Percentiles rank a stretch among this genome's conserved stretches.
These are phyloP conservation scores for Gossypium trilobum DNA, from an alignment of 441 rosid genomes.

Conservation along the genomic window DNA sequence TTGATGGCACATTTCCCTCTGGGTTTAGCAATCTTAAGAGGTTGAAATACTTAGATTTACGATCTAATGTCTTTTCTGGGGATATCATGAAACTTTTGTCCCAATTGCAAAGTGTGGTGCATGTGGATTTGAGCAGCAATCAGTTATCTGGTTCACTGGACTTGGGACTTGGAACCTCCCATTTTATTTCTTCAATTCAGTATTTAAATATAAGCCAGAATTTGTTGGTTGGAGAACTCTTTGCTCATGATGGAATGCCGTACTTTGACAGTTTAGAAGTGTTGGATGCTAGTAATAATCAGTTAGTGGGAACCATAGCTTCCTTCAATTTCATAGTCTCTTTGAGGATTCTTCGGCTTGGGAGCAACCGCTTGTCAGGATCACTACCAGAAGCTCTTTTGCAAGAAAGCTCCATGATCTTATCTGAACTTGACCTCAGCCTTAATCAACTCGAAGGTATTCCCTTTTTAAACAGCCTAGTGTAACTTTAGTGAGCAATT, in stretches of 20 bases:
- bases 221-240: conserved; percentile 50
- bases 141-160: conserved; percentile 62
- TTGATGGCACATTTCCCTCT: conserved; percentile 48
- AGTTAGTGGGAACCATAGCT: conserved; percentile 51
- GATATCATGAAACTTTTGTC: conserved; percentile 54
- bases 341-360: conserved; percentile 54
- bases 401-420: conserved; percentile 56
- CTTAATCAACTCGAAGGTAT: conserved; percentile 70
- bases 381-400: conserved; percentile 54
- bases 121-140: conserved; percentile 63
- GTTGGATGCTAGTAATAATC: conserved; percentile 71
- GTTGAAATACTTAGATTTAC: conserved; percentile 56
- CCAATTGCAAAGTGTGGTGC: conserved; percentile 36
- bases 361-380: conserved; percentile 56
- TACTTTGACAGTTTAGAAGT: conserved; percentile 78
- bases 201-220: conserved; percentile 61
- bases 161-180: conserved; percentile 48
- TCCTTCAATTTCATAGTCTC: conserved; percentile 63
- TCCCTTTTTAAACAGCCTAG: conserved; percentile 3
- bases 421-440: conserved; percentile 81
- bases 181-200: conserved; percentile 51
- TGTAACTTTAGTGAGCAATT: not conserved
- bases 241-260: conserved; percentile 66
- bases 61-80: conserved; percentile 54
- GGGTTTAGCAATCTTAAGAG: conserved; percentile 37